phyloP scores from a whole-genome alignment of 2,329 filamentous ascomycete genomes.

The Botrytis pseudocinerea region DNA sequence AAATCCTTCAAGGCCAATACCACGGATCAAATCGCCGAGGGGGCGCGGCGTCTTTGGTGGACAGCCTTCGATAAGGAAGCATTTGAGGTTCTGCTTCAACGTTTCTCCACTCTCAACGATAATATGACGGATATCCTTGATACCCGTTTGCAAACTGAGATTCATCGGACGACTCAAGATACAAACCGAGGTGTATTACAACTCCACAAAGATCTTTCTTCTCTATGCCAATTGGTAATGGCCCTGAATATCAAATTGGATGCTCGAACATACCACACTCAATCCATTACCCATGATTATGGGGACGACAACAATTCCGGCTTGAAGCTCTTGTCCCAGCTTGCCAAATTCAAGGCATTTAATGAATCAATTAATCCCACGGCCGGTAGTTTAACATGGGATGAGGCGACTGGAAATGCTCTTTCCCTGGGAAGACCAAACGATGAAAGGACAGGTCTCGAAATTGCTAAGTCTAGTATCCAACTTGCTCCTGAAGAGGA shows the following conservation, averaged over 20 bases:
- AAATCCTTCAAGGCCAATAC: conserved; percentile 43
- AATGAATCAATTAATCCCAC: conserved; percentile 48
- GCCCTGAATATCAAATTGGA: conserved; percentile 49
- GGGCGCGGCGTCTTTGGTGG: conserved; percentile 44
- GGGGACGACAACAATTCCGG: conserved; percentile 44
- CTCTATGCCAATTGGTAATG: conserved; percentile 49
- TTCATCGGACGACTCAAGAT: conserved; percentile 50
- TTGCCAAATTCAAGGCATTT: conserved; percentile 54
- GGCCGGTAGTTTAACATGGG: conserved; percentile 38
- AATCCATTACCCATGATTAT: conserved; percentile 26
- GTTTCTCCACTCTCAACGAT: conserved; percentile 50
- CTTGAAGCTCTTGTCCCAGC: conserved; percentile 45
- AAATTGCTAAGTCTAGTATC: conserved; percentile 28
- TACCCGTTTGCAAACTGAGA: conserved; percentile 49
- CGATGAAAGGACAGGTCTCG: conserved; percentile 24
- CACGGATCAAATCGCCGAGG: conserved; percentile 35
- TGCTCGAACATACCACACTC: conserved; percentile 28
- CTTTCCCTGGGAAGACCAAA: conserved; percentile 44
- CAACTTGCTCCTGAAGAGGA: conserved; percentile 15
- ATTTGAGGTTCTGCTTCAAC: conserved; percentile 48
- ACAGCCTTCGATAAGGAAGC: conserved; percentile 49
- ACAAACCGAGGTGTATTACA: conserved; percentile 51
- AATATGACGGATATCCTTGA: conserved; percentile 52
- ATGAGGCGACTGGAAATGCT: conserved; percentile 44
- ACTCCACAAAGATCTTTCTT: conserved; percentile 49